Percentiles rank a stretch among this genome's conserved stretches.
Evolutionary conservation across 768 basidiomycete species (phyloP).

Genomic region (Lactarius deliciosus): DNA sequence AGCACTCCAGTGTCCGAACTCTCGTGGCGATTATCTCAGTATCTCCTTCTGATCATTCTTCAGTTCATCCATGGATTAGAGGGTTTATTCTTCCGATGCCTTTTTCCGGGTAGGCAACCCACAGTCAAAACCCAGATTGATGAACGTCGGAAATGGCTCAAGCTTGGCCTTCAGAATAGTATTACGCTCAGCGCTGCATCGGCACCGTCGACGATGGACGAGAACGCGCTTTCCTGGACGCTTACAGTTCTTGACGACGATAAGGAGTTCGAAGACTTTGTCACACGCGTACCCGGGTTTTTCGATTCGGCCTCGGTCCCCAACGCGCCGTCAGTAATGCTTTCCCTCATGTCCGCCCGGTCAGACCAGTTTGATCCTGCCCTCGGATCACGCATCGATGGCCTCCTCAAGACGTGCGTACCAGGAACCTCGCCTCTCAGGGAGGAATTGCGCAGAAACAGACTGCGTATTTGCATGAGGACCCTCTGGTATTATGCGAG

Average conservation of each 20-base stretch:
- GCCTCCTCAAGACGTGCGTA: conserved; percentile 15
- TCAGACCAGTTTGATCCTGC: conserved; percentile 2
- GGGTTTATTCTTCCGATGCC: neutral
- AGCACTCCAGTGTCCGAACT: neutral
- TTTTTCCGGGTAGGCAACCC: neutral
- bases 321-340: conserved; percentile 3
- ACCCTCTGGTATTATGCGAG: conserved; percentile 13
- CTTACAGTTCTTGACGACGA: conserved; percentile 11
- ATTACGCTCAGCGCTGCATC: neutral
- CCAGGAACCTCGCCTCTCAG: neutral
- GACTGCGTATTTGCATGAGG: conserved; percentile 10
- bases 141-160: neutral
- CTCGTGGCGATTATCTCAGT: neutral
- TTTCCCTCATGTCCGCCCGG: neutral
- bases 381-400: conserved; percentile 11
- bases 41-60: neutral
- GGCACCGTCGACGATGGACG: conserved; percentile 4
- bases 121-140: neutral
- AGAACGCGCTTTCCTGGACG: conserved; percentile 12
- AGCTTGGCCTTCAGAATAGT: conserved; percentile 7
- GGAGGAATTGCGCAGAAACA: conserved; percentile 2
- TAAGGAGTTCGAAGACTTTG: conserved; percentile 12
- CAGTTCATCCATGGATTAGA: neutral
- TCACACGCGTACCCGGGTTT: conserved; percentile 8
- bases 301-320: conserved; percentile 4